phyloP scores from a whole-genome alignment of 2,329 filamentous ascomycete species.

The Trichoderma polysporum region DNA sequence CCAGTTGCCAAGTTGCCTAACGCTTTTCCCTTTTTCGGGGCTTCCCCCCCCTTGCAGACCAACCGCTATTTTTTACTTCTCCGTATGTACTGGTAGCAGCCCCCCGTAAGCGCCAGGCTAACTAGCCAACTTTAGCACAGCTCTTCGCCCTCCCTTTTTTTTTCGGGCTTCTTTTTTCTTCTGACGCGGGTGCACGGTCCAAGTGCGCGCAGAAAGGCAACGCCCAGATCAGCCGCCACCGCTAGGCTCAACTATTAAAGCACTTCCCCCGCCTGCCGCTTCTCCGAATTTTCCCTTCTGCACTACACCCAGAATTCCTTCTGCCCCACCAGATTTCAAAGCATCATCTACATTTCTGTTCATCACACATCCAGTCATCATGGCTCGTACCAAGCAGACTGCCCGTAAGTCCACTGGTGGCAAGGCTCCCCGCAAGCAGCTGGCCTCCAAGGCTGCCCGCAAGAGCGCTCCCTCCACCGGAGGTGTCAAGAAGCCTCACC shows the following conservation, averaged over 20 bases:
- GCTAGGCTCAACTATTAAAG: slow-evolving; percentile 43
- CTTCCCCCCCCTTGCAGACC: too few relatives aligned
- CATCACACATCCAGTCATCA: slow-evolving; percentile 43
- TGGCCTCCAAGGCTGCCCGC: slow-evolving; percentile 97
- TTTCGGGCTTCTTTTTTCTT: slow-evolving; percentile 17
- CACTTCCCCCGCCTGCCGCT: slow-evolving; percentile 44
- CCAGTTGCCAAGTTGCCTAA: too few relatives aligned
- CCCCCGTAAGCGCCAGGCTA: too few relatives aligned
- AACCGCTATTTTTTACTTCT: too few relatives aligned
- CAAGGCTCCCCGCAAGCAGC: slow-evolving; percentile 88
- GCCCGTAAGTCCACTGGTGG: slow-evolving; percentile 76
- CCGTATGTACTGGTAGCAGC: too few relatives aligned
- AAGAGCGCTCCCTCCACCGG: slow-evolving; percentile 97
- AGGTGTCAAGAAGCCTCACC: slow-evolving; percentile 94
- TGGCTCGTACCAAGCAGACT: slow-evolving; percentile 67
- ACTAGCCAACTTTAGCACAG: too few relatives aligned
- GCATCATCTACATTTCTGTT: slow-evolving; percentile 32
- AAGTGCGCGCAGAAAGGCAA: slow-evolving; percentile 17
- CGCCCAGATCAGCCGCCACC: slow-evolving; percentile 41
- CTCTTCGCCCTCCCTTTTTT: slow-evolving; percentile 24
- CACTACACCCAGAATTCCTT: slow-evolving; percentile 41
- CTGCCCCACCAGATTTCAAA: slow-evolving; percentile 30
- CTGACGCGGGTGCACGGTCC: slow-evolving; percentile 28
- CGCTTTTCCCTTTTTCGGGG: too few relatives aligned
- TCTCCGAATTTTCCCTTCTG: slow-evolving; percentile 41